Conservation (phyloP, 139 green algal genomes). For the Chlorella sorokiniana region DNA sequence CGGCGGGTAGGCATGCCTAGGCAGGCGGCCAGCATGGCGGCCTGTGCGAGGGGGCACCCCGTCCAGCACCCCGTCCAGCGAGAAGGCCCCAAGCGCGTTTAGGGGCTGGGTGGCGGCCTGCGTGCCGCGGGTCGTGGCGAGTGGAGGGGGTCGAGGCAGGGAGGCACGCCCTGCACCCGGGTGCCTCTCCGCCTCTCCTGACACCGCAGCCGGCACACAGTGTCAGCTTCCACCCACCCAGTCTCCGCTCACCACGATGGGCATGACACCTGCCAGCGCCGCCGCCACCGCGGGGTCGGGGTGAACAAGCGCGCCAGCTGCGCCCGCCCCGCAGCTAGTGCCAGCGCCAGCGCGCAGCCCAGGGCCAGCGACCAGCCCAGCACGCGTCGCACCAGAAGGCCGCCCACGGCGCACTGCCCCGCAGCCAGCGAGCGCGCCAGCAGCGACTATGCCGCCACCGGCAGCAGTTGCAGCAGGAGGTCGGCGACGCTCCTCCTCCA, state of each 20-base stretch:
- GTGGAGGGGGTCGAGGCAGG: not conserved
- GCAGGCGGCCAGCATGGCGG: constrained; percentile 54
- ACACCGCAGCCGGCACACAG: too few relatives aligned
- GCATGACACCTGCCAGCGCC: constrained; percentile 45
- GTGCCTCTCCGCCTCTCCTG: not conserved
- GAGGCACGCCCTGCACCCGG: not conserved
- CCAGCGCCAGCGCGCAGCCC: constrained; percentile 47
- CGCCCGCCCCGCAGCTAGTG: constrained; percentile 35
- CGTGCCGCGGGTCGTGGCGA: too few relatives aligned
- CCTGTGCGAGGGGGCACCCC: constrained; percentile 48
- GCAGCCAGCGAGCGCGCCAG: constrained; percentile 61
- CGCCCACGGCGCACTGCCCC: constrained; percentile 5
- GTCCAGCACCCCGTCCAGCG: constrained; percentile 55
- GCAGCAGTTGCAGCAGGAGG: constrained; percentile 78
- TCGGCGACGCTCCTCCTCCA: too few relatives aligned
- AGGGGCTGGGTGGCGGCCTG: constrained; percentile 56
- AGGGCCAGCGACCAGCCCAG: constrained; percentile 44
- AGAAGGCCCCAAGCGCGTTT: constrained; percentile 66
- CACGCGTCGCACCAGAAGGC: constrained; percentile 37
- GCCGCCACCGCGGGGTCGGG: constrained; percentile 56
- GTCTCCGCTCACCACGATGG: constrained; percentile 34
- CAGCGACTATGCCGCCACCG: constrained; percentile 80
- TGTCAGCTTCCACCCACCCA: too few relatives aligned
- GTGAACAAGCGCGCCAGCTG: constrained; percentile 54
- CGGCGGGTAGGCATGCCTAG: constrained; percentile 47